A percentile compares a stretch with the other conserved stretches of the same genome.
Evolutionary conservation across 352 stramenopile genomes (phyloP).

Genomic region (Globisporangium acanthophoron): DNA sequence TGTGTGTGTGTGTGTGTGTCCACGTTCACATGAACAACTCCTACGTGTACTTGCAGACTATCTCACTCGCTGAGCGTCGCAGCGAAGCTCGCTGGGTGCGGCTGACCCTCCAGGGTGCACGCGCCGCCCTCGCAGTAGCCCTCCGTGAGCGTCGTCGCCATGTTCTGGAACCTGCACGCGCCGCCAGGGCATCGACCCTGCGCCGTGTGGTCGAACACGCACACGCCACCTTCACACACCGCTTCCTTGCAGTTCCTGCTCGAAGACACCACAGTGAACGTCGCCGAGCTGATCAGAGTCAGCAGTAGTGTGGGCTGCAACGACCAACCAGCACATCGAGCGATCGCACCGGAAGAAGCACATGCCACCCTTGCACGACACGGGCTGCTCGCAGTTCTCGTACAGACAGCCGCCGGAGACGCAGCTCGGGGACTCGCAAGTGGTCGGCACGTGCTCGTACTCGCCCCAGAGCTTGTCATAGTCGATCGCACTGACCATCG

Average conservation of each 20-base stretch:
- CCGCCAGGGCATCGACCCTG: conserved; percentile 40
- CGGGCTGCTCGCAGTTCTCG: conserved; percentile 31
- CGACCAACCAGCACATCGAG: background rate
- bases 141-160: conserved; percentile 31
- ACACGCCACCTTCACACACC: conserved; percentile 42
- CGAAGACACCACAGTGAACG: conserved; percentile 17
- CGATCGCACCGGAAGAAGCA: conserved; percentile 48
- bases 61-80: conserved; percentile 35
- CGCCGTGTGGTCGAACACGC: conserved; percentile 33
- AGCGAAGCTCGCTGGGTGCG: conserved; percentile 33
- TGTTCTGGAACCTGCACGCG: conserved; percentile 45
- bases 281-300: conserved; percentile 19
- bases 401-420: conserved; percentile 43
- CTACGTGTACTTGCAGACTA: too few species aligned
- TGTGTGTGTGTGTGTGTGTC: too few species aligned
- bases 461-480: conserved; percentile 13
- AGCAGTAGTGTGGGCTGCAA: background rate
- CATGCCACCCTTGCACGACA: conserved; percentile 44
- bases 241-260: conserved; percentile 43
- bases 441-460: conserved; percentile 31
- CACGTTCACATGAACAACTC: too few species aligned
- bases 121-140: conserved; percentile 52
- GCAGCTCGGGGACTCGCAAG: conserved; percentile 33
- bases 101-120: conserved; percentile 38
- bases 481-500: background rate